Conservation (phyloP, 1,139 yeast genomes). For the Taphrina populina region DNA sequence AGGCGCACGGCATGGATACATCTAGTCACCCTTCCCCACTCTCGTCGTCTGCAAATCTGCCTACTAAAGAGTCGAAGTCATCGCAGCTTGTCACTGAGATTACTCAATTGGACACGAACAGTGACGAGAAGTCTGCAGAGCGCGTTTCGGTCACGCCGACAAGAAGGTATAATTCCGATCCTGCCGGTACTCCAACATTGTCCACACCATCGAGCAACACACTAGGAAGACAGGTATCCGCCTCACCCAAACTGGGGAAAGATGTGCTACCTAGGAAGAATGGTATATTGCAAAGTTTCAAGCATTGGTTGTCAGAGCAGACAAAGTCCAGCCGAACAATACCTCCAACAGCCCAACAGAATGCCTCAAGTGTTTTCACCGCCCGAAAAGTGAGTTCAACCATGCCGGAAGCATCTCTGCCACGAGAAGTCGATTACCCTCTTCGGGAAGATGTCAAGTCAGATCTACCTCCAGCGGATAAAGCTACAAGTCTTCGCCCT, state of each 20-base stretch:
- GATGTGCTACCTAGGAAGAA: constrained; percentile 19
- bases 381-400: no score
- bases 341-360: not conserved
- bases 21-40: not conserved
- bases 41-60: not conserved
- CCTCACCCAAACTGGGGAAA: constrained; percentile 12
- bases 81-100: no score
- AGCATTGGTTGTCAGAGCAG: constrained; percentile 27
- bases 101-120: not conserved
- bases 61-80: no score
- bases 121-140: not conserved
- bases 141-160: not conserved
- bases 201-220: not conserved
- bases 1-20: not conserved
- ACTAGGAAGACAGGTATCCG: not conserved
- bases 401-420: no score
- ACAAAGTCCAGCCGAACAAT: constrained; percentile 2
- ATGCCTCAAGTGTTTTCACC: no score
- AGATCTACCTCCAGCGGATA: no score
- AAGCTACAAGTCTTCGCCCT: no score
- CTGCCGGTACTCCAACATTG: no score
- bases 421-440: no score
- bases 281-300: constrained; percentile 15
- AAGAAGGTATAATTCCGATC: no score
- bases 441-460: no score